Percentiles rank a stretch among this genome's conserved stretches.
phyloP scores from a whole-genome alignment of 208 protist species.

The Trypanosomatidae sp. region DNA sequence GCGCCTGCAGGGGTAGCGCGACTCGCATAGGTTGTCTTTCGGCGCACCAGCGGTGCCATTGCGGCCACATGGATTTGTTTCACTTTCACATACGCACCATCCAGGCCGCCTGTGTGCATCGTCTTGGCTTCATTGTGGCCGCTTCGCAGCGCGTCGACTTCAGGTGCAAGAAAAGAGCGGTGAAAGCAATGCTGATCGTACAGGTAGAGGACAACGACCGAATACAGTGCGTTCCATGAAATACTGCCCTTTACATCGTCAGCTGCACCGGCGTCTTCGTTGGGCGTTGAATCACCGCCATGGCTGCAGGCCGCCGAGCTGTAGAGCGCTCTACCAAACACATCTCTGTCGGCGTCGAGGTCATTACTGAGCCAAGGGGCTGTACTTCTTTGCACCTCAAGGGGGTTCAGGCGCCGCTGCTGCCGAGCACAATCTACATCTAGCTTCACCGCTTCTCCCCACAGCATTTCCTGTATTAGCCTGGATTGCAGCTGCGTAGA shows the following conservation, averaged over 20 bases:
- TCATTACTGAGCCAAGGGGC: slow-evolving; percentile 7
- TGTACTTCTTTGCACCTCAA: background rate
- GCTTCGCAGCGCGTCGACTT: slow-evolving; percentile 10
- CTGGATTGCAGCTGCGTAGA: slow-evolving; percentile 13
- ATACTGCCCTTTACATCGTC: background rate
- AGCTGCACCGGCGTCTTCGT: background rate
- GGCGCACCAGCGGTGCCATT: background rate
- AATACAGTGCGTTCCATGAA: slow-evolving; percentile 8
- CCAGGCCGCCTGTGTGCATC: background rate
- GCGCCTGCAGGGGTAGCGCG: background rate
- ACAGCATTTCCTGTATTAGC: slow-evolving; percentile 8
- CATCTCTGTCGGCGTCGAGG: slow-evolving; percentile 3
- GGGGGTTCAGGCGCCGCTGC: background rate
- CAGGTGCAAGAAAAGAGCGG: slow-evolving; percentile 13
- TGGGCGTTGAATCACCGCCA: background rate
- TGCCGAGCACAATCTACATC: background rate
- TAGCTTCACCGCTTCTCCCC: slow-evolving; percentile 8
- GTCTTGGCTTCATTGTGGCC: background rate
- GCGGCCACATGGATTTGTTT: background rate
- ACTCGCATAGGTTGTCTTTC: background rate
- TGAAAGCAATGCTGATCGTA: slow-evolving; percentile 14
- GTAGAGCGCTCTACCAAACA: slow-evolving; percentile 9
- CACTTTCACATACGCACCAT: background rate
- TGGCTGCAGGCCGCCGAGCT: background rate
- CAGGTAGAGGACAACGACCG: slow-evolving; percentile 18